phyloP scores from a whole-genome alignment of 352 stramenopile genomes.

The Pythium rishiriense region DNA sequence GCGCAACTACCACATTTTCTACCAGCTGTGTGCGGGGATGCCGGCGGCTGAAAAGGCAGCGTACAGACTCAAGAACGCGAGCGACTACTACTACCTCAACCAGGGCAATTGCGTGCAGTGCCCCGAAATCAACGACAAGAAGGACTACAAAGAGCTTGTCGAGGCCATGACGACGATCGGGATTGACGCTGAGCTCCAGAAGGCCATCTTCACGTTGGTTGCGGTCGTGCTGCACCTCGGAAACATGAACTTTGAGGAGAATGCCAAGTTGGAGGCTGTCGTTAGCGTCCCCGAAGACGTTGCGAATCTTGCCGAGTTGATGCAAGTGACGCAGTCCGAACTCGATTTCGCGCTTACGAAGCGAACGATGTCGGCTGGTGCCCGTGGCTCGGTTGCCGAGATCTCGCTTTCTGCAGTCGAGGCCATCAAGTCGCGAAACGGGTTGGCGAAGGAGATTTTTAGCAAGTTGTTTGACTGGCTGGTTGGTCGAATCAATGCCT shows the following conservation, averaged over 20 bases:
- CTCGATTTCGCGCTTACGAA: constrained; percentile 91
- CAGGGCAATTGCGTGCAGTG: constrained; percentile 92
- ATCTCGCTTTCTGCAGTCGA: constrained; percentile 82
- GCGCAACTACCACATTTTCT: constrained; percentile 99
- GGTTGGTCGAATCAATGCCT: constrained; percentile 92
- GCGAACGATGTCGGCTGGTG: constrained; percentile 85
- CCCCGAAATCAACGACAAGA: constrained; percentile 94
- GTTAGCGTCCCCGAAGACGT: constrained; percentile 69
- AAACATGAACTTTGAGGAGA: constrained; percentile 93
- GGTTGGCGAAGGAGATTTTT: constrained; percentile 95
- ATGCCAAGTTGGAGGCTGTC: constrained; percentile 81
- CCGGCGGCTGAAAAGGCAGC: constrained; percentile 59
- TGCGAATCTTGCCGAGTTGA: constrained; percentile 71
- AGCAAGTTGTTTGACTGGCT: constrained; percentile 97
- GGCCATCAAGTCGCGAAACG: constrained; percentile 91
- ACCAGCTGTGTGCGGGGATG: constrained; percentile 93
- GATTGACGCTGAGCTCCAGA: constrained; percentile 88
- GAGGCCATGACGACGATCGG: constrained; percentile 93
- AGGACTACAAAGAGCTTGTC: constrained; percentile 92
- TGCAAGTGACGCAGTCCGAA: constrained; percentile 82
- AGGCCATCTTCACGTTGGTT: constrained; percentile 95
- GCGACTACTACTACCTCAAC: constrained; percentile 93
- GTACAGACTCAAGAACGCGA: constrained; percentile 84
- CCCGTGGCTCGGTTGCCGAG: constrained; percentile 82
- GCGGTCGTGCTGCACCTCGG: constrained; percentile 97